Base-by-base conservation (phyloP, 2,329 filamentous ascomycete genomes). In the Zymoseptoria brevis region DNA sequence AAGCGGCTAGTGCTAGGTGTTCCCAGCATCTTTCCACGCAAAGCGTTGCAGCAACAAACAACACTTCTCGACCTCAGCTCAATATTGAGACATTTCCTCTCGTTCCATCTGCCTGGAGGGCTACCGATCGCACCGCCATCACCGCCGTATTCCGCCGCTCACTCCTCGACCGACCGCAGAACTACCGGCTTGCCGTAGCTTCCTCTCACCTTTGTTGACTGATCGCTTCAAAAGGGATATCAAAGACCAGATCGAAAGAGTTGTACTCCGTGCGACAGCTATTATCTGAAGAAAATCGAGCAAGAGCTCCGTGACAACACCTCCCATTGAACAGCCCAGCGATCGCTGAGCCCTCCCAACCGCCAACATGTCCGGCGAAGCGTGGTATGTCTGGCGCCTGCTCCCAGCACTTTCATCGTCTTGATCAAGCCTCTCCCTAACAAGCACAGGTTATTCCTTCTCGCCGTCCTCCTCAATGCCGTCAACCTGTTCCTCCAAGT, bases 401-500 rank as follows among this genome's bases (percentile, higher is more conserved):
- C 48, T 35, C 21, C 19, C 29, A 48, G 22, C 54, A 29, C 19
- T 59, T 54, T 54, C 50, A 55, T 24, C n/a, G 30, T 24, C 53
- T 5, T 55, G 53, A 48, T n/a, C 24, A 29, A 29, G 48, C 30
- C 13, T 57, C 54, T 26, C 59, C 21, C 50, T 53, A 21, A 57
- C 30, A 48, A 57, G 19, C 16, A 8, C 65, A 72, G 94, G 94
- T 82, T 99, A 76, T 99, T 95, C 81, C 87, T 99, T 72, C 83
- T 99, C 78, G 87, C 93, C 79, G 95, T 99, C 77, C 84, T 99
- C 75, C 95, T 99, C 82, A 99, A 99, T 81, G 94, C 94, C 81
- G 92, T 99, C 85, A 99, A 99, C 83, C 85, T 99, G 73, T 99
- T 99, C 79, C 84, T 99, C 60, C 95, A 99, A 81, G 94, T 99